These are phyloP conservation scores for Puccinia sorghi DNA, from an alignment of 1,284 basidiomycete species.

Conservation along the genomic window DNA sequence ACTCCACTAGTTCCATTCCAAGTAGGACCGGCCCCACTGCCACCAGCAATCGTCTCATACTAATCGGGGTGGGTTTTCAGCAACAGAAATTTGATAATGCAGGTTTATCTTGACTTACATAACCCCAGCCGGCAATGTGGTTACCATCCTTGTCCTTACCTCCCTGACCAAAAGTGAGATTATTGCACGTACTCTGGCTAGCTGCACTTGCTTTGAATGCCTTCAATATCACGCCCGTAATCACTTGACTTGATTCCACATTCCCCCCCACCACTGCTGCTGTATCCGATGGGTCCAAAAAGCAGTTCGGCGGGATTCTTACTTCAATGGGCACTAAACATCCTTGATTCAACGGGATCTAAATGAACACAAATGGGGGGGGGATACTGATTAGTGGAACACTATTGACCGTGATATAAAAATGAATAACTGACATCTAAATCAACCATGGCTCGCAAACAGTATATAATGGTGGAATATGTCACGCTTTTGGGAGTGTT, in stretches of 20 bases:
- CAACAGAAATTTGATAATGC: neutral
- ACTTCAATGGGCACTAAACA: conserved; percentile 61
- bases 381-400: neutral
- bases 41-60: conserved; percentile 78
- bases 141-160: conserved; percentile 80
- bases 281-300: conserved; percentile 72
- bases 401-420: neutral
- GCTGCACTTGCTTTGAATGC: conserved; percentile 92
- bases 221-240: conserved; percentile 90
- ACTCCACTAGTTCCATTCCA: conserved; percentile 72
- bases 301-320: conserved; percentile 74
- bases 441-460: conserved; percentile 88
- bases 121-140: conserved; percentile 79
- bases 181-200: conserved; percentile 85
- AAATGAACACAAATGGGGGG: conserved; percentile 53
- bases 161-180: conserved; percentile 85
- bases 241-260: conserved; percentile 85
- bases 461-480: conserved; percentile 89
- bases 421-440: conserved; percentile 63
- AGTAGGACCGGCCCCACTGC: conserved; percentile 81
- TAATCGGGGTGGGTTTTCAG: conserved; percentile 12
- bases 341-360: conserved; percentile 62
- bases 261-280: conserved; percentile 93
- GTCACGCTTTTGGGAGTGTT: conserved; percentile 74
- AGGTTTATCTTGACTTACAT: conserved; percentile 56